Base-by-base conservation (phyloP, 2,329 filamentous ascomycete species). In the Ophiostoma sp. region DNA sequence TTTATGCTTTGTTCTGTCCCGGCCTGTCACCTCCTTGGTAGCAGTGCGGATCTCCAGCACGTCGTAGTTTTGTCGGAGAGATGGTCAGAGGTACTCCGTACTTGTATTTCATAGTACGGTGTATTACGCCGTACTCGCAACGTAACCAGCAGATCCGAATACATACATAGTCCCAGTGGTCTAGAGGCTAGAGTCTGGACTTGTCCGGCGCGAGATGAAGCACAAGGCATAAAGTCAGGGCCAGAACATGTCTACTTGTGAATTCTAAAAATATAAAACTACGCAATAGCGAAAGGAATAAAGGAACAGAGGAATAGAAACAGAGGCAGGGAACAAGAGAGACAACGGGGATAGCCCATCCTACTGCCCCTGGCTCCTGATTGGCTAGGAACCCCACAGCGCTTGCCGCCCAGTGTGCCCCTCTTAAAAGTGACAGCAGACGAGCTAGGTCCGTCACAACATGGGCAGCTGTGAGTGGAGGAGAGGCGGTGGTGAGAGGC, bases 361-460 rank as follows among this genome's bases (percentile, higher is more conserved):
- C 27, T 27, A 27, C 27, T 2, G 27, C 1, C 27, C 27, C 27
- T 27, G 27, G 27, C 27, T 27, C 27, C 27, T 27, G 27, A 18
- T 41, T 63, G 60, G 40, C n/a, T 42, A 40, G 7, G 6, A 63
- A n/a, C 40, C 40, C 60, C 60, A 42, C 60, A 42, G 27, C 14
- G 60, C 40, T 63, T 63, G 40, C 60, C 60, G 60, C 60, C 60
- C 60, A 18, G 40, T 9, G 27, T 63, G 60, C 60, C 40, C 38
- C 40, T 40, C 55, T 55, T 14, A 27, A 63, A 58, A 60, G 55
- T 63, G 60, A 63, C 60, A 63, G 40, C 40, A 63, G 27, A 60
- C 55, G 11, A 60, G 55, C 55, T 60, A 38, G 55, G 55, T 60
- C 60, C 38, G 18, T 63, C 60, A 63, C 60, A 63, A 40, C 60